These are phyloP conservation scores for Boletus sensibilis DNA, from an alignment of 768 basidiomycete genomes.

Conservation along the genomic window DNA sequence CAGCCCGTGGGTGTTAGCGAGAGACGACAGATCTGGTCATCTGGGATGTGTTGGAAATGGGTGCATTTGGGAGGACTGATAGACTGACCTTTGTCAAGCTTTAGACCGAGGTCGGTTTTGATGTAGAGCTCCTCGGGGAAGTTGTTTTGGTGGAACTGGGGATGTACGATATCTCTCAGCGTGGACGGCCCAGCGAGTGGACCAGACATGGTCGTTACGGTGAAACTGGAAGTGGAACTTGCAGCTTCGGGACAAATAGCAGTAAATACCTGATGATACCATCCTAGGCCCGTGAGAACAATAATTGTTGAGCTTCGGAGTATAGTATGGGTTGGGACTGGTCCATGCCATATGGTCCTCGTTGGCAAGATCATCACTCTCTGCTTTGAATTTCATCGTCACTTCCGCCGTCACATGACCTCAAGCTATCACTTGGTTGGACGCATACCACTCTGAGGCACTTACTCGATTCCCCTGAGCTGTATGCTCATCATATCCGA, in stretches of 20 bases:
- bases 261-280: not conserved
- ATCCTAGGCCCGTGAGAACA: no score
- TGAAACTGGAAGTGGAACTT: not conserved
- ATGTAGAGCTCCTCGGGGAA: slow-evolving; percentile 77
- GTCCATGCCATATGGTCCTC: no score
- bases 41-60: slow-evolving; percentile 40
- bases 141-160: slow-evolving; percentile 94
- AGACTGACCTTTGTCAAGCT: slow-evolving; percentile 81
- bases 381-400: no score
- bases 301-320: no score
- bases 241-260: not conserved
- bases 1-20: slow-evolving; percentile 80
- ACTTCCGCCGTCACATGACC: no score
- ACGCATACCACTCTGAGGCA: no score
- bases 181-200: slow-evolving; percentile 57
- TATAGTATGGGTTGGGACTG: no score
- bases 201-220: slow-evolving; percentile 37
- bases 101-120: slow-evolving; percentile 79
- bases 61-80: not conserved
- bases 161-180: slow-evolving; percentile 70
- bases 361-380: no score
- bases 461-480: no score
- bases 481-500: no score
- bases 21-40: slow-evolving; percentile 91
- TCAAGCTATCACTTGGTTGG: no score